These are phyloP conservation scores for Pistacia integerrima DNA, from an alignment of 345 rosid genomes.

Conservation along the genomic window DNA sequence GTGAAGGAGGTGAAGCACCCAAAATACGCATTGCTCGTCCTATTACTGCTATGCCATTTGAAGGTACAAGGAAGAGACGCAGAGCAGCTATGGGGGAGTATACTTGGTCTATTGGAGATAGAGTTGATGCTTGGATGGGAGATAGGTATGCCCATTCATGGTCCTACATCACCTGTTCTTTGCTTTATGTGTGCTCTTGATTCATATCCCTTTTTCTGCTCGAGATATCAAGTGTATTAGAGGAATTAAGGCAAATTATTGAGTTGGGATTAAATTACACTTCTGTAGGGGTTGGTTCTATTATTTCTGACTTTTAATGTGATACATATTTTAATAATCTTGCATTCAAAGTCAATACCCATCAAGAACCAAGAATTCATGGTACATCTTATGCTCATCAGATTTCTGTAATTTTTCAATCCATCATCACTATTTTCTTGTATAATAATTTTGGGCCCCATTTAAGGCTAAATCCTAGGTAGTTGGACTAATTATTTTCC, in stretches of 20 bases:
- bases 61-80: constrained; percentile 95
- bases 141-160: constrained; percentile 56
- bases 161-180: background rate
- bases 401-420: background rate
- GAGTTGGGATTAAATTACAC: background rate
- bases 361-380: background rate
- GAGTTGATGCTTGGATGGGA: constrained; percentile 82
- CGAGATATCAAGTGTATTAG: background rate
- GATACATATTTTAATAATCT: background rate
- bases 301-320: background rate
- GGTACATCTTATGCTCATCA: background rate
- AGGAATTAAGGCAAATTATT: background rate
- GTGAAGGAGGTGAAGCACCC: constrained; percentile 65
- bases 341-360: background rate
- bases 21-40: constrained; percentile 75
- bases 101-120: constrained; percentile 89
- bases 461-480: too few species aligned
- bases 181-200: background rate
- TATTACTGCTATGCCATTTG: constrained; percentile 63
- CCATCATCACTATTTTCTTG: background rate
- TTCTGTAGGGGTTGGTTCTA: background rate
- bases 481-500: too few species aligned
- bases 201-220: background rate
- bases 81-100: constrained; percentile 75
- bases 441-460: background rate